Evolutionary conservation across 2,329 filamentous ascomycete species (phyloP), one percentile per base, ranked within the genome.

Genomic region (Colletotrichum shisoi): DNA sequence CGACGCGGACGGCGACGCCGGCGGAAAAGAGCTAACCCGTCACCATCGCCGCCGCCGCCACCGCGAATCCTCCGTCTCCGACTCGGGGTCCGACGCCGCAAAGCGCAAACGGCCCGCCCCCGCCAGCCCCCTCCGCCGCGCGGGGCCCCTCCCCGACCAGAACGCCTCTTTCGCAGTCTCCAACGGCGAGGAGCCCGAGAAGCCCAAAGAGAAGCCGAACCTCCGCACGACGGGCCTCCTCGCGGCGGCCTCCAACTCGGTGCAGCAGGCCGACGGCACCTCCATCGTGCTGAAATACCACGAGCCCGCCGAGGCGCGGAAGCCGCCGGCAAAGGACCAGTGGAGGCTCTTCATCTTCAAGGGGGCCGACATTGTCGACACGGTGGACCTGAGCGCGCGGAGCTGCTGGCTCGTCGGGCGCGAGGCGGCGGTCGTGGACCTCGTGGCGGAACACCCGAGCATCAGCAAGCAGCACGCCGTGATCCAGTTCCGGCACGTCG

Each of bases 271-370:
- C 31, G 88, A 88, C 73, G 92, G 92, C 64, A 90, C 89, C 3
- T 85, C 85, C 24, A 89, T 97, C 62, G 88, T 92, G 3, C 86
- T 99, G 53, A 98, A 98, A 81, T 99, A 99, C 78, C 92, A 97
- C 80, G 95, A 99, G 79, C 95, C 95, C 1, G 82, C 92, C 12
- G 95, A 99, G 81, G 92, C 94, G 57, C 91, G 95, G 67, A 97
- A 97, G 72, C 92, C 95, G 0, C 85, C 94, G 0, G 75, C 90
- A 0, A 89, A 88, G 62, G 89, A 95, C 71, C 81, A 87, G 64
- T 99, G 94, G 94, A 91, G 92, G 68, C 82, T 99, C 54, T 98
- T 96, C 76, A 86, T 97, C 24, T 99, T 99, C 85, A 97, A 97
- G 75, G 91, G 88, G 12, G 78, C 85, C 34, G 91, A 93, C 63